phyloP scores from a whole-genome alignment of 345 rosid species.

The Gossypium anomalum region DNA sequence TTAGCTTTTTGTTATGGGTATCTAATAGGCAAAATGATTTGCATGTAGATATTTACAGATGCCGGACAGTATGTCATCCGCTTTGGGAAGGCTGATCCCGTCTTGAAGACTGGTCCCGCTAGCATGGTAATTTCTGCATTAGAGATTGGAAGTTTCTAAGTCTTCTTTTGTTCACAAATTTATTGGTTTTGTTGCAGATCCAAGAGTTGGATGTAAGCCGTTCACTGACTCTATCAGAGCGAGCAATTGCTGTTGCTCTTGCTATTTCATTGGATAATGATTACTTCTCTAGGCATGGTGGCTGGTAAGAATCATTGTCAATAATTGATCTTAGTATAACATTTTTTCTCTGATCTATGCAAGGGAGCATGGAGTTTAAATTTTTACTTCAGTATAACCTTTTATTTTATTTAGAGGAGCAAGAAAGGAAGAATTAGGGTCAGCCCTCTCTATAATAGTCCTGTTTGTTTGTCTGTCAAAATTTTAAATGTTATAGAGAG shows the following conservation, averaged over 20 bases:
- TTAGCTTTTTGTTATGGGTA: not conserved
- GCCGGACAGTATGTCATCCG: slow-evolving; percentile 97
- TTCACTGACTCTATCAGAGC: slow-evolving; percentile 67
- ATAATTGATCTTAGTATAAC: not conserved
- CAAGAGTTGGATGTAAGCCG: slow-evolving; percentile 74
- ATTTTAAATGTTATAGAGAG: too few relatives aligned
- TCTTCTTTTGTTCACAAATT: not conserved
- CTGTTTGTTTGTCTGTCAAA: too few relatives aligned
- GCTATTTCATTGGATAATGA: slow-evolving; percentile 94
- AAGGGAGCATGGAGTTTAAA: not conserved
- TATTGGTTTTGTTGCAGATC: slow-evolving; percentile 39
- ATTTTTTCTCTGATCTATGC: not conserved
- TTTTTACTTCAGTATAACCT: too few relatives aligned
- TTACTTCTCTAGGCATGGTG: slow-evolving; percentile 92
- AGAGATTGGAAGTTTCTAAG: not conserved
- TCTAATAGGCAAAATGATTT: not conserved
- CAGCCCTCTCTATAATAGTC: too few relatives aligned
- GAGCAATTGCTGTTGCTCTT: slow-evolving; percentile 76
- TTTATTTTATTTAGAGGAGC: not conserved
- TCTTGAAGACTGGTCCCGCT: slow-evolving; percentile 53
- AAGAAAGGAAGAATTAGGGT: not conserved
- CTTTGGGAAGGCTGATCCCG: slow-evolving; percentile 71
- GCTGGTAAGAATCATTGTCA: slow-evolving; percentile 48
- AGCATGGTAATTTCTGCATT: slow-evolving; percentile 34
- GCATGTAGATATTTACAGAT: slow-evolving; percentile 76